These are phyloP conservation scores for Mycena chlorophos DNA, from an alignment of 768 basidiomycete genomes.

Conservation along the genomic window DNA sequence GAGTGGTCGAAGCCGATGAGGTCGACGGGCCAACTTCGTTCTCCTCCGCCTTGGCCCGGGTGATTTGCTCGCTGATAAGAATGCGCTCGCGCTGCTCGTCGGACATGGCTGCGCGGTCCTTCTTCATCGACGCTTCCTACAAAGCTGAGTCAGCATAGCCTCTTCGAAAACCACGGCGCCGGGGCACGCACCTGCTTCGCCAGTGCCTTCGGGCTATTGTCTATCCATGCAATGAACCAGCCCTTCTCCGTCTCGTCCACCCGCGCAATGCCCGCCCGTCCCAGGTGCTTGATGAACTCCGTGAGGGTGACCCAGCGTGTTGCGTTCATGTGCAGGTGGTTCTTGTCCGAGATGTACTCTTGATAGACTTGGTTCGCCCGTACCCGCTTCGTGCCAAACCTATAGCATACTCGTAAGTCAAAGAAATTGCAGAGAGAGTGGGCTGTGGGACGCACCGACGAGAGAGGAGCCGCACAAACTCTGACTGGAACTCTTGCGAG, in stretches of 20 bases:
- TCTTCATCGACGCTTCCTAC: slow-evolving; percentile 84
- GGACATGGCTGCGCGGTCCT: slow-evolving; percentile 86
- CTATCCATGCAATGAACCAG: slow-evolving; percentile 97
- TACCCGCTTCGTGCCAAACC: slow-evolving; percentile 93
- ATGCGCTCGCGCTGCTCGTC: slow-evolving; percentile 93
- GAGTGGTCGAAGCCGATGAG: slow-evolving; percentile 30
- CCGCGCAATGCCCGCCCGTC: slow-evolving; percentile 79
- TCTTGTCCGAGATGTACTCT: slow-evolving; percentile 93
- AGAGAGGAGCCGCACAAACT: slow-evolving; percentile 88
- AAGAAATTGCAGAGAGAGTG: background rate
- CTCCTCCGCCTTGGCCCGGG: slow-evolving; percentile 65
- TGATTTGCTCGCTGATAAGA: slow-evolving; percentile 91
- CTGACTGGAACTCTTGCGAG: slow-evolving; percentile 83
- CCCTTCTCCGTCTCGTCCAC: slow-evolving; percentile 99
- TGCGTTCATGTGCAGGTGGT: slow-evolving; percentile 96
- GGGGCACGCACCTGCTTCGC: slow-evolving; percentile 72
- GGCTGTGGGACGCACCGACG: slow-evolving; percentile 58
- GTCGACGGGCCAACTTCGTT: slow-evolving; percentile 34
- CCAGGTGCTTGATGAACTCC: slow-evolving; percentile 92
- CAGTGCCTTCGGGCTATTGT: slow-evolving; percentile 91
- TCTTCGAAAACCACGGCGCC: background rate
- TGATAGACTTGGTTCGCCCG: slow-evolving; percentile 95
- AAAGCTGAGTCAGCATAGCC: slow-evolving; percentile 13
- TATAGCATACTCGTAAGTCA: slow-evolving; percentile 27
- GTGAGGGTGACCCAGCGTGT: slow-evolving; percentile 97